phyloP scores from a whole-genome alignment of 208 protist genomes.

The Trypanosoma theileri region DNA sequence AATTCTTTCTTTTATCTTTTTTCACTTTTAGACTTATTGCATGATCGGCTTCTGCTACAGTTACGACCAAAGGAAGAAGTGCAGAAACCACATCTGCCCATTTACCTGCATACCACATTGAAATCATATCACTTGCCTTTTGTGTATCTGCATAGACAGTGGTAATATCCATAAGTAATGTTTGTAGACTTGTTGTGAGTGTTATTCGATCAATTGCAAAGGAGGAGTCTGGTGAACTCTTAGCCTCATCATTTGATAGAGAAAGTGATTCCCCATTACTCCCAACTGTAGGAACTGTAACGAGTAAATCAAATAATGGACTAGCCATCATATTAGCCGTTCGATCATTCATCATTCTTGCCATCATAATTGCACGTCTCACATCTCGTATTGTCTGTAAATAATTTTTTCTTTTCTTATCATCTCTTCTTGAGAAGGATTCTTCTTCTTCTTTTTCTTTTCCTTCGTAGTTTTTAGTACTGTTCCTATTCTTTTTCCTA shows the following conservation, averaged over 20 bases:
- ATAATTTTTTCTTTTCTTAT: neutral
- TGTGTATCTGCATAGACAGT: slow-evolving; percentile 1
- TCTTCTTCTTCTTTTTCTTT: neutral
- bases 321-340: slow-evolving; percentile 52
- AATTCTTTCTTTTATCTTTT: neutral
- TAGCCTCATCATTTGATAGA: too few species aligned
- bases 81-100: slow-evolving; percentile 27
- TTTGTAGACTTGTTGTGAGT: neutral
- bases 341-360: slow-evolving; percentile 62
- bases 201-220: neutral
- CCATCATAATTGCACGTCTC: slow-evolving; percentile 51
- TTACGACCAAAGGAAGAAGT: slow-evolving; percentile 12
- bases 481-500: neutral
- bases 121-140: neutral
- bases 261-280: too few species aligned
- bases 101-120: neutral
- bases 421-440: neutral
- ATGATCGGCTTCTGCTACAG: slow-evolving; percentile 22
- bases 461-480: neutral
- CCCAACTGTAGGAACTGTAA: neutral
- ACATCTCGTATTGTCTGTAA: neutral
- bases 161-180: slow-evolving; percentile 3
- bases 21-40: neutral
- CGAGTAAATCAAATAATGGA: slow-evolving; percentile 62
- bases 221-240: too few species aligned